Conservation (phyloP, 2,329 filamentous ascomycete genomes). For the Beauveria australis region DNA sequence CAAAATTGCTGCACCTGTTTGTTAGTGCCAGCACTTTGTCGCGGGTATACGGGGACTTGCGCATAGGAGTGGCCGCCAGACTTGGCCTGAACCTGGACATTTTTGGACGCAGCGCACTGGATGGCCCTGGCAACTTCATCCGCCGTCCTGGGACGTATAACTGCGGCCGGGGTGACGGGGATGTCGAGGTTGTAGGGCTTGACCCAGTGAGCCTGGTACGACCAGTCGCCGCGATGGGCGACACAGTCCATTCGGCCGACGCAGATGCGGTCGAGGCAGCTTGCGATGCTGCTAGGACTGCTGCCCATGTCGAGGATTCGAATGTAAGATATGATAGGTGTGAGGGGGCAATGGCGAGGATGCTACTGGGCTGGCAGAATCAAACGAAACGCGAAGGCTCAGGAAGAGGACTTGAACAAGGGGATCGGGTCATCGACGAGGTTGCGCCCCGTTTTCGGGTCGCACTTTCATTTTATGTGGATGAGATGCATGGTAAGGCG, state of each 20-base stretch:
- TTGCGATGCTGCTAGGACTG: slow-evolving; percentile 29
- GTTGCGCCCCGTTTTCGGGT: neutral
- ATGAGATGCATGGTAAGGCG: neutral
- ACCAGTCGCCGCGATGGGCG: slow-evolving; percentile 32
- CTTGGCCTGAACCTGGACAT: slow-evolving; percentile 50
- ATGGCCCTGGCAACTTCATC: slow-evolving; percentile 49
- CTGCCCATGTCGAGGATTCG: slow-evolving; percentile 29
- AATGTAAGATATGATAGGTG: neutral
- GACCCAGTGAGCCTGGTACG: slow-evolving; percentile 42
- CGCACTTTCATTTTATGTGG: neutral
- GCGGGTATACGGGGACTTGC: slow-evolving; percentile 25
- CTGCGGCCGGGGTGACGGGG: slow-evolving; percentile 42
- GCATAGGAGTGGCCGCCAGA: slow-evolving; percentile 59
- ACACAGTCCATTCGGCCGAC: slow-evolving; percentile 37
- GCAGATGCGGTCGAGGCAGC: slow-evolving; percentile 37
- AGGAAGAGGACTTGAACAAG: neutral
- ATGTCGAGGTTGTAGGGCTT: slow-evolving; percentile 46
- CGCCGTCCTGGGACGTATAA: slow-evolving; percentile 44
- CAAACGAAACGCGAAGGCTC: neutral
- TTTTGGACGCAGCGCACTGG: slow-evolving; percentile 43
- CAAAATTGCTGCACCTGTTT: slow-evolving; percentile 25
- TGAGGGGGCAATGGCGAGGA: neutral
- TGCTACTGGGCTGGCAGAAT: neutral
- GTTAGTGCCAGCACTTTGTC: too few relatives aligned
- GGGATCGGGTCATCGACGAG: neutral